These are phyloP conservation scores for Candida tetrigidarum DNA, from an alignment of 1,139 yeast species.

Conservation along the genomic window DNA sequence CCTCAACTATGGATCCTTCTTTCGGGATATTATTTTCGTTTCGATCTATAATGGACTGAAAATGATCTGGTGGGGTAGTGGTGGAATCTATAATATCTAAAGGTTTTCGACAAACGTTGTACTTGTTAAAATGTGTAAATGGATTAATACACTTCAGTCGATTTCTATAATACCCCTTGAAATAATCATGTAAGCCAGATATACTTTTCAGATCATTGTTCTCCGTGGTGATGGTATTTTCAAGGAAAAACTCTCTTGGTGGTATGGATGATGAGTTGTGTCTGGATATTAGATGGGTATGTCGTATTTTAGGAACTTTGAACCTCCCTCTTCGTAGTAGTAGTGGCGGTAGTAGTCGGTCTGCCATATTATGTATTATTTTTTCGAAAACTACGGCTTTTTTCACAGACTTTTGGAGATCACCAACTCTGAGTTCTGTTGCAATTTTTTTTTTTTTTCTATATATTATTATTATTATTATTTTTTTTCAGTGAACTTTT, in stretches of 20 bases:
- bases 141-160: conserved; percentile 7
- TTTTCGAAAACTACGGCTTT: neutral
- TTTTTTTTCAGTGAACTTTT: no score
- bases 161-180: neutral
- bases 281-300: neutral
- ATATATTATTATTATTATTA: neutral
- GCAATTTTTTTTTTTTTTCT: conserved; percentile 8
- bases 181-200: neutral
- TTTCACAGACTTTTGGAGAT: no score
- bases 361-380: neutral
- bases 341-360: neutral
- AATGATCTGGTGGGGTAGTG: conserved; percentile 13
- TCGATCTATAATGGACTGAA: conserved; percentile 21
- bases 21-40: conserved; percentile 26
- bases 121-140: conserved; percentile 2
- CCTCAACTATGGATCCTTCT: conserved; percentile 42
- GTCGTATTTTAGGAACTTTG: neutral
- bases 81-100: neutral
- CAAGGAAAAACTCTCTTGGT: conserved; percentile 2
- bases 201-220: no score
- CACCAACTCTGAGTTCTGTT: no score
- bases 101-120: neutral
- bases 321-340: conserved; percentile 4
- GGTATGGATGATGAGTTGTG: conserved; percentile 2
- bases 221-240: no score